These are phyloP conservation scores for Rhododendron griersonianum DNA, from an alignment of 148 eudicot genomes.

Conservation along the genomic window DNA sequence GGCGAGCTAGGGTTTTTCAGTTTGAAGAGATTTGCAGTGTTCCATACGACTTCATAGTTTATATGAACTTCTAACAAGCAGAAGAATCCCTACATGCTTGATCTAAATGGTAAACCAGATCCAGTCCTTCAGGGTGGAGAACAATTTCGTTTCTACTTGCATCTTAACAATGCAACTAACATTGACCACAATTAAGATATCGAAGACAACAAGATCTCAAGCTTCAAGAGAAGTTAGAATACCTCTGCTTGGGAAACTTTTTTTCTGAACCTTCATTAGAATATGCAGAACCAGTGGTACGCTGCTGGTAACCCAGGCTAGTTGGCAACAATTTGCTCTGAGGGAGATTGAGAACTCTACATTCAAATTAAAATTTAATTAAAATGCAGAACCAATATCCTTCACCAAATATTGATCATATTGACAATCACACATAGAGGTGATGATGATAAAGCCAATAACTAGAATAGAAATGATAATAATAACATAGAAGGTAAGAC, in stretches of 20 bases:
- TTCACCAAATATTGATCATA: not conserved
- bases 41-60: not conserved
- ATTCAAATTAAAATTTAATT: not conserved
- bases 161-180: not conserved
- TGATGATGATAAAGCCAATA: not conserved
- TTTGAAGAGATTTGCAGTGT: not conserved
- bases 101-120: not conserved
- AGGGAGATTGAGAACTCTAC: constrained; percentile 80
- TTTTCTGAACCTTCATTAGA: constrained; percentile 39
- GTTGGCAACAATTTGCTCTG: constrained; percentile 47
- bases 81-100: not conserved
- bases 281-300: constrained; percentile 28
- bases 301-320: constrained; percentile 33
- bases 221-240: constrained; percentile 10
- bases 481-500: not conserved
- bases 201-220: not conserved
- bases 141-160: not conserved
- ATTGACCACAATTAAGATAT: not conserved
- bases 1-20: too few relatives aligned
- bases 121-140: not conserved
- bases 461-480: not conserved
- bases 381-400: constrained; percentile 3
- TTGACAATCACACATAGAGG: not conserved
- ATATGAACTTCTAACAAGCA: not conserved
- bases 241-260: constrained; percentile 50